Conservation (phyloP, 2,329 filamentous ascomycete species). For the Arthroderma sp. region DNA sequence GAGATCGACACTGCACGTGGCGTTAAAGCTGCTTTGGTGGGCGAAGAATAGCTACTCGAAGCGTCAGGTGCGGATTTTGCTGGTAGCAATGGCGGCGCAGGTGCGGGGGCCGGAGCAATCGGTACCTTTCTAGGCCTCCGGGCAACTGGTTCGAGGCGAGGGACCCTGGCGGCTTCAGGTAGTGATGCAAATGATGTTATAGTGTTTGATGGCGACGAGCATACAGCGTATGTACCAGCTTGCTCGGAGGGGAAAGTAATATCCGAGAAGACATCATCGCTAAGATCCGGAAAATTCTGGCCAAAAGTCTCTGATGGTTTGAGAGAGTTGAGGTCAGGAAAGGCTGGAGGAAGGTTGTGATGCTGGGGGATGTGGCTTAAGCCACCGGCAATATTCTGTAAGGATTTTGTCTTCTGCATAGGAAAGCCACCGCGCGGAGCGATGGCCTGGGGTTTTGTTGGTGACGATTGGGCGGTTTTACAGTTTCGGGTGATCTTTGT, state of each 20-base stretch:
- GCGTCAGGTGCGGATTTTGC: slow-evolving; percentile 8
- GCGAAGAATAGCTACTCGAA: slow-evolving; percentile 14
- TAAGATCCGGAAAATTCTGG: slow-evolving; percentile 32
- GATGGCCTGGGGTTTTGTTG: slow-evolving; percentile 23
- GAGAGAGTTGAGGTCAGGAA: slow-evolving; percentile 32
- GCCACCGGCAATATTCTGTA: slow-evolving; percentile 31
- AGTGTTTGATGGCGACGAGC: slow-evolving; percentile 27
- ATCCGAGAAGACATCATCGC: slow-evolving; percentile 10
- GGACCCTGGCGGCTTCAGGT: slow-evolving; percentile 38
- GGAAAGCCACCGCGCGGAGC: slow-evolving; percentile 21
- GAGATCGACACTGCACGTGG: slow-evolving; percentile 33
- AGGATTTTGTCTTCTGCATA: slow-evolving; percentile 34
- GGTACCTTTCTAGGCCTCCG: slow-evolving; percentile 17
- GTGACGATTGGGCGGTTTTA: slow-evolving; percentile 27
- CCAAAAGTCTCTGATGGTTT: slow-evolving; percentile 38
- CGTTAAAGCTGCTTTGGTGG: slow-evolving; percentile 26
- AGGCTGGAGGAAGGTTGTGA: slow-evolving; percentile 34
- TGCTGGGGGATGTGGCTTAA: slow-evolving; percentile 16
- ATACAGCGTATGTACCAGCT: slow-evolving; percentile 16
- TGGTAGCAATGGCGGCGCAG: slow-evolving; percentile 14
- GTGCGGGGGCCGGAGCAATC: slow-evolving; percentile 15
- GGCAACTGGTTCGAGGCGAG: slow-evolving; percentile 15
- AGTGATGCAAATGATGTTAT: slow-evolving; percentile 41
- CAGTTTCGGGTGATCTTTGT: slow-evolving; percentile 25
- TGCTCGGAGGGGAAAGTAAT: slow-evolving; percentile 8